Evolutionary conservation across 1,139 yeast species (phyloP).

Genomic region (Pichia sp.): DNA sequence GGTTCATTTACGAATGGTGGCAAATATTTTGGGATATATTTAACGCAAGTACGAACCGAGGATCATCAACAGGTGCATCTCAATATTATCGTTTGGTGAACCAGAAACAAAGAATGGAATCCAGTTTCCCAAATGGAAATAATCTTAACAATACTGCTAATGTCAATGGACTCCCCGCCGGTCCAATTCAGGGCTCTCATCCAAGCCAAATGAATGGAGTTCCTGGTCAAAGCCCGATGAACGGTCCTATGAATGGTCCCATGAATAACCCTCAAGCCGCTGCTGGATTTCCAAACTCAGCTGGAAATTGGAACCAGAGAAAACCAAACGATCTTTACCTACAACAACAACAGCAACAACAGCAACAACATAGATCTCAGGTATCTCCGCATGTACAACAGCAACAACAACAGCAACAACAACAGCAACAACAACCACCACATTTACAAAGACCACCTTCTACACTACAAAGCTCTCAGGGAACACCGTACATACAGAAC

Average conservation of each 20-base stretch:
- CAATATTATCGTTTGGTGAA: constrained; percentile 67
- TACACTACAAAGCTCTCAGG: not conserved
- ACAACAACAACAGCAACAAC: not conserved
- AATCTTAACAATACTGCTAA: not conserved
- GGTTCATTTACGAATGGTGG: constrained; percentile 94
- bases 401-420: not conserved
- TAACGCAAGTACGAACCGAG: constrained; percentile 65
- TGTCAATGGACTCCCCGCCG: not conserved
- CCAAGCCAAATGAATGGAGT: constrained; percentile 1
- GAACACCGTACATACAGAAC: not conserved
- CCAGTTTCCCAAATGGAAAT: not conserved
- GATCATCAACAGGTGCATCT: constrained; percentile 54
- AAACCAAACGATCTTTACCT: not conserved
- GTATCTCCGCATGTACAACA: constrained; percentile 8
- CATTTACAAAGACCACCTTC: not conserved
- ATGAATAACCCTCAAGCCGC: not conserved
- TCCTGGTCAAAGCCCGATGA: not conserved
- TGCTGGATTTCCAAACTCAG: not conserved
- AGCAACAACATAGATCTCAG: constrained; percentile 8
- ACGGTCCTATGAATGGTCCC: not conserved
- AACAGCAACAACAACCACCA: not conserved
- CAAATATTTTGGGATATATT: constrained; percentile 92
- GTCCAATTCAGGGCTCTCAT: not conserved
- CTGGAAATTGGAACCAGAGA: not conserved
- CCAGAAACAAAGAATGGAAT: constrained; percentile 54